Base-by-base conservation (phyloP, 768 basidiomycete genomes). In the Tephrocybe rancida region DNA sequence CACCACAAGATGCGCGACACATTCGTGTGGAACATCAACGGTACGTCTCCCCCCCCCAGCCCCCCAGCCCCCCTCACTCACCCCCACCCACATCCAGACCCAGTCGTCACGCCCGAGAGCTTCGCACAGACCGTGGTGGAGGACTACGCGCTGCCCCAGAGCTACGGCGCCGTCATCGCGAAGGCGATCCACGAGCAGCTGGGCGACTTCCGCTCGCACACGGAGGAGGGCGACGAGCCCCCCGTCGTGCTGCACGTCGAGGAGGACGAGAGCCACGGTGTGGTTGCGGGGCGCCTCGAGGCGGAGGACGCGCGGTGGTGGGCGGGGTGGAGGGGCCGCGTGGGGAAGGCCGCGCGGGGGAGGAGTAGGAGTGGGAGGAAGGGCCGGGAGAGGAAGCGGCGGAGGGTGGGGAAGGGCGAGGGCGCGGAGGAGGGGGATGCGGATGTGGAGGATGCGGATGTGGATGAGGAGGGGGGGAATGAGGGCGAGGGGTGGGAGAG, bases 21-120 rank as follows among this genome's bases (percentile, higher is more conserved):
- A 0, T 98, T 98, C 71, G 83, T 97, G 41, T 99, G 96, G 97
- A 97, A 99, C 64, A 70, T 95, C 41, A 89, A 90, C 59, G 96
- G 95, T 97, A 51, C n/a, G 84, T 74, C 42, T 53, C 7, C 54
- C 30, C 1, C n/a, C 42, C 21, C 25, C n/a, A 44, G 42, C 43
- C 41, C 34, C 19, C 44, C 24, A 29, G 10, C 14, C 25, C 26
- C 24, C n/a, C 5, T 3, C 8, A 13, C 5, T 27, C 30, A 21
- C 50, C 34, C 18, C 43, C 43, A 7, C 27, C 16, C 27, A n/a
- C n/a, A n/a, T n/a, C 5, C 57, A 97, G 96, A 98, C 70, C 87
- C 92, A 1, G 73, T 94, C 44, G 85, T 98, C 25, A 92, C 92
- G 0, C 93, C 95, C 1, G 92, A 96, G 65, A 70, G 84, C 35